phyloP scores from a whole-genome alignment of 208 protist genomes.

The Phytomonas francai region DNA sequence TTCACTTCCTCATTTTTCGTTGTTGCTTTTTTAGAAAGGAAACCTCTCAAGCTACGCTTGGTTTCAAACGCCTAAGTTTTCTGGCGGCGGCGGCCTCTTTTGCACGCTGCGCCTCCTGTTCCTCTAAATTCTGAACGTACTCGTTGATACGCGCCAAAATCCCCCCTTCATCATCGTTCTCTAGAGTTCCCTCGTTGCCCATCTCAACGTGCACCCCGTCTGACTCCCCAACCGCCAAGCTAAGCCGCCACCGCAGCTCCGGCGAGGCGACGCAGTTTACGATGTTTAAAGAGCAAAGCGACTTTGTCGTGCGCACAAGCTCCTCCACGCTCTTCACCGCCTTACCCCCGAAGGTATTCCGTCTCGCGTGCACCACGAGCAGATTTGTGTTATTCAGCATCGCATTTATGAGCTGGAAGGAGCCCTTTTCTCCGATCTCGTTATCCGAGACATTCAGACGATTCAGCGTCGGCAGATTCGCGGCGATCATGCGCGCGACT shows the following conservation, averaged over 20 bases:
- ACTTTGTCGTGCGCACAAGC: slow-evolving; percentile 42
- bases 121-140: slow-evolving; percentile 61
- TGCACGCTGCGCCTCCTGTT: slow-evolving; percentile 45
- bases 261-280: slow-evolving; percentile 38
- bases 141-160: slow-evolving; percentile 43
- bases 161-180: slow-evolving; percentile 13
- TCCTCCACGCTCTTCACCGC: slow-evolving; percentile 37
- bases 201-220: slow-evolving; percentile 72
- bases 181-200: slow-evolving; percentile 22
- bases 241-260: slow-evolving; percentile 46
- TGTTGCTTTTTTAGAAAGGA: background rate
- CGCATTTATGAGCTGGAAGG: slow-evolving; percentile 35
- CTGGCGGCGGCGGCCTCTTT: slow-evolving; percentile 44
- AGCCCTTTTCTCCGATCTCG: slow-evolving; percentile 55
- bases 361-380: slow-evolving; percentile 35
- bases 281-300: slow-evolving; percentile 74
- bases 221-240: slow-evolving; percentile 46
- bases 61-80: slow-evolving; percentile 41
- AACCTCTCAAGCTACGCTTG: background rate
- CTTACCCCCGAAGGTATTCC: slow-evolving; percentile 56
- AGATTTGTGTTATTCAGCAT: slow-evolving; percentile 56
- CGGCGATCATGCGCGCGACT: slow-evolving; percentile 47
- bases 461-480: slow-evolving; percentile 46
- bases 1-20: background rate
- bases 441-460: slow-evolving; percentile 65